Evolutionary conservation across 345 rosid genomes (phyloP), one percentile per base, ranked within the genome.

Genomic region (Barbarea vulgaris): DNA sequence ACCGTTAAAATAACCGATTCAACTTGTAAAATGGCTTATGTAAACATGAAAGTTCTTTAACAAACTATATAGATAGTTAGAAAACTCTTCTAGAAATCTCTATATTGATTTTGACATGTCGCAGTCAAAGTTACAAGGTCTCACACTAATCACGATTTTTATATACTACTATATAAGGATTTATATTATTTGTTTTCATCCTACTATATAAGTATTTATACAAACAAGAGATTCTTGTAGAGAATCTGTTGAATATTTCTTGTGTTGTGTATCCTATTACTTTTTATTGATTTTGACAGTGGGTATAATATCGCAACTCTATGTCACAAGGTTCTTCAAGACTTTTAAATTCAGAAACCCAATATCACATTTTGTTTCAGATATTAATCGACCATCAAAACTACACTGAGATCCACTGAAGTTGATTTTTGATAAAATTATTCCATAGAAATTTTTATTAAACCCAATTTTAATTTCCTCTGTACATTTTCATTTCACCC

Each of bases 401-500:
- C n/a, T 8, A n/a, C 4, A 44, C 4, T n/a, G 19, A 44, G 21
- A 44, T 6, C 19, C 1, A n/a, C 19, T n/a, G 10, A 44, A 6
- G 9, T 44, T 44, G 4, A 7, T 17, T 46, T n/a, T 46, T 7
- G 17, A 46, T 46, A 50, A 75, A 42, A 60, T 75, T 68, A 68
- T 76, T 68, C 68, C 21, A 60, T 21, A 5, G 19, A 30, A 14
- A 59, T 18, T 51, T 68, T 51, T 22, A 58, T 67, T 7, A n/a
- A n/a, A n/a, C 7, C 51, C 51, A 46, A 46, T 46, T 46, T 46
- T 46, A 17, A 17, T 46, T 46, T 37, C 54, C 24, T 27, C 61
- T 76, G 75, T 76, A 76, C 80, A 76, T 39, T 51, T 34, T 11
- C 10, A 36, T 46, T 57, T 75, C 47, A 60, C 39, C 60, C 51